Base-by-base conservation (phyloP, 345 rosid genomes). In the Linum usitatissimum region DNA sequence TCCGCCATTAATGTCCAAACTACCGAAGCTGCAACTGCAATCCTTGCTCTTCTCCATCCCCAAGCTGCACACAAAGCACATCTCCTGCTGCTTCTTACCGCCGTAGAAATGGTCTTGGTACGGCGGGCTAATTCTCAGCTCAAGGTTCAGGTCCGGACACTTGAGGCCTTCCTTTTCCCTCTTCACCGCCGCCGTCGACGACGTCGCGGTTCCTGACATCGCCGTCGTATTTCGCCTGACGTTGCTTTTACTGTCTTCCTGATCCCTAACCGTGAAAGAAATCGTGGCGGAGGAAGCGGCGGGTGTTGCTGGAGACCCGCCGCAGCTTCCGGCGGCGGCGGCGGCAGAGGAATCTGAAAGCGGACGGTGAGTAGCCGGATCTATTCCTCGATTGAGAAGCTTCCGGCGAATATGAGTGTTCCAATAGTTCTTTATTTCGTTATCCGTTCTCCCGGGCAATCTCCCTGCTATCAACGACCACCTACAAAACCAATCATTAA, bases 371-470 rank as follows among this genome's bases (percentile, higher is more conserved):
- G 93, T 84, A 2, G 80, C 61, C 1, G 96, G 92, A 75, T 88
- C 92, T 62, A 88, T 86, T 28, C 96, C 96, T 64, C 80, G 76
- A 71, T 81, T 82, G 39, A 86, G 51, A n/a, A 88, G 90, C 83
- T 86, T 88, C 60, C 93, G 81, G 76, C 84, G 79, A 36, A 88
- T 86, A 61, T 87, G 95, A 7, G 95, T 87, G 69, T 87, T 87
- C 95, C 95, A 87, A 38, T 87, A 87, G 61, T 87, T 87, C 76
- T 87, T 87, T 30, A 87, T 87, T 77, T 87, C 95, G 55, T 87
- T 87, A 61, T 87, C 95, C 18, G 91, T 87, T 71, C 95, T 83
- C 48, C 95, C 95, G 0, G 95, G 91, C 54, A 87, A 83, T 67
- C 95, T 77, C 23, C 84, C 87, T 0, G 95, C 95, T 13, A 87